Evolutionary conservation across 1,284 basidiomycete species (phyloP), one percentile per base, ranked within the genome.

Genomic region (Ganoderma meredithae): DNA sequence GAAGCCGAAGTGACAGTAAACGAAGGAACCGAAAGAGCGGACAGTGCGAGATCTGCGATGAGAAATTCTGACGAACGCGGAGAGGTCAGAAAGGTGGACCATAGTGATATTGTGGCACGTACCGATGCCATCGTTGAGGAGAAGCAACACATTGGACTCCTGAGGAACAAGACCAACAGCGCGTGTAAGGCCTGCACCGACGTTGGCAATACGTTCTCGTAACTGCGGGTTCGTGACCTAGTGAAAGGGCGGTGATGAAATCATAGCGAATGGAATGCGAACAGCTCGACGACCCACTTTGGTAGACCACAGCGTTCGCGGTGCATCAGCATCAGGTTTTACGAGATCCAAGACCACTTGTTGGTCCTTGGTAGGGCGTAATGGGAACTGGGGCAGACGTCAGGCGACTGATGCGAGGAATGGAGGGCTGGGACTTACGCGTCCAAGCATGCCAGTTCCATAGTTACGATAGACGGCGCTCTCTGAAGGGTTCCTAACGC

Each of bases 391-490:
- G 53, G 60, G 65, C 43, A 25, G 10, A 64, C 22, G n/a, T 44
- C 36, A 61, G n/a, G 65, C 44, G 52, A 40, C 36, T 60, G 33
- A 2, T 60, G 58, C 22, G 39, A 3, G 15, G 39, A 47, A 36
- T 33, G 56, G 53, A 3, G 12, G 25, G 49, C 19, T 27, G 22
- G 31, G 52, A 83, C 87, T 75, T 78, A 92, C 93, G 80, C 91
- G 85, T 67, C 90, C 91, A 85, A 92, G 86, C 67, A 92, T 82
- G 6, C 92, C 92, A 31, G 92, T 94, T 12, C 89, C 85, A 83
- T 95, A 95, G 81, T 94, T 94, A 75, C 93, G 88, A 78, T 94
- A 94, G 8, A 93, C 83, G 1, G 93, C 90, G 74, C 92, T 94
- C 79, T 95, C 92, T 36, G 85, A 82, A 8, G 90, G 85, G 72